Evolutionary conservation across 1,284 basidiomycete species (phyloP), one percentile per base, ranked within the genome.

Genomic region (Salmacisia buchloeana): DNA sequence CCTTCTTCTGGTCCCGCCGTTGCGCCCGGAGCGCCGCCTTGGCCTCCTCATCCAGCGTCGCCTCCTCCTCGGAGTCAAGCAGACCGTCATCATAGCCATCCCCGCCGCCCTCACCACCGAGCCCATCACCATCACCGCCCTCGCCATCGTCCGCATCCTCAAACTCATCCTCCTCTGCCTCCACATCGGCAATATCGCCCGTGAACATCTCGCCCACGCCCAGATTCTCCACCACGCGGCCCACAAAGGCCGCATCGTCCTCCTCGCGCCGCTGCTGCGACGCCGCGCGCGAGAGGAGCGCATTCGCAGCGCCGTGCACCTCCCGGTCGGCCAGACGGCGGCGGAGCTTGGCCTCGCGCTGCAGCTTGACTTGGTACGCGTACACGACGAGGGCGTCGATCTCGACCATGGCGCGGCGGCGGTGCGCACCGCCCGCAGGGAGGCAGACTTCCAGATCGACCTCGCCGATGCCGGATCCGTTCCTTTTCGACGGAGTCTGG

Each of bases 221-320:
- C 21, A 79, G 64, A 21, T 79, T 73, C 27, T 78, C 74, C 9
- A 75, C 69, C 68, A 78, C 71, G 27, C 74, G 69, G 10, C 69
- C 65, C 0, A 77, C 65, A 39, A 79, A 78, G 0, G 68, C 69
- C 23, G 69, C 67, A 4, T 76, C 61, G 25, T 72, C 66, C 27
- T 63, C 68, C 27, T 66, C 65, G 46, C 66, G 43, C 15, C 69
- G 62, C 61, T 69, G 13, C 41, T 59, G 36, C 9, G 29, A 39
- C 2, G 35, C 38, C 27, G 46, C 34, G 23, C 21, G n/a, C 0
- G 38, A 25, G 10, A 12, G 9, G 41, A 58, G 23, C 46, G 58
- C n/a, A 4, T 27, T 25, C 3, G 23, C 58, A 83, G 60, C 62
- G 91, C 91, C 80, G 85, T 85, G 74, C 92, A 78, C 74, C 34